These are phyloP conservation scores for Umbelopsis sp. DNA, from an alignment of 192 early-diverging fungal species.

Conservation along the genomic window DNA sequence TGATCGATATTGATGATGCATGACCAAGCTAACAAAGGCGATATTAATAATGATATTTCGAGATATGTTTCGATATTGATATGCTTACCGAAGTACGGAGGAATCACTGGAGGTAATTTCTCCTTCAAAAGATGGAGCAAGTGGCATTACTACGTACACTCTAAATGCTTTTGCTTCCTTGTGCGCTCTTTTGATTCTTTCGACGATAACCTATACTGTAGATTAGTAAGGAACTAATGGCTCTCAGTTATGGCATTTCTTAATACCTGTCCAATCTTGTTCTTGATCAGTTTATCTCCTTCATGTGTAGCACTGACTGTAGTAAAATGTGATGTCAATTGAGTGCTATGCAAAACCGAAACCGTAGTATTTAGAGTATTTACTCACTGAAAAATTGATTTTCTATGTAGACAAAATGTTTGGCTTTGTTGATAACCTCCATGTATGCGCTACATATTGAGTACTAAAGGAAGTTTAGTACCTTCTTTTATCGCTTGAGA, in stretches of 20 bases:
- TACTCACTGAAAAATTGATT: conserved; percentile 90
- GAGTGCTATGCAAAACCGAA: too few relatives aligned
- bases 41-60: too few relatives aligned
- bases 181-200: conserved; percentile 75
- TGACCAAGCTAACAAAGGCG: conserved; percentile 53
- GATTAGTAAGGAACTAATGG: neutral
- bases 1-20: conserved; percentile 79
- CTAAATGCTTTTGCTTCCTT: conserved; percentile 67
- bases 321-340: neutral
- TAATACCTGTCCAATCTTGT: conserved; percentile 45
- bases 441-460: conserved; percentile 86
- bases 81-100: conserved; percentile 56
- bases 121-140: conserved; percentile 83
- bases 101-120: conserved; percentile 73
- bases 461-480: conserved; percentile 36
- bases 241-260: neutral
- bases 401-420: conserved; percentile 95
- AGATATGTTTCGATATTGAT: too few relatives aligned
- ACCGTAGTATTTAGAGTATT: too few relatives aligned
- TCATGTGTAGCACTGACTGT: conserved; percentile 53
- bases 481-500: neutral
- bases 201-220: conserved; percentile 60
- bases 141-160: conserved; percentile 79
- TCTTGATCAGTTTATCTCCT: conserved; percentile 47
- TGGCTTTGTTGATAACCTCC: conserved; percentile 69